Evolutionary conservation across 2,329 filamentous ascomycete genomes (phyloP).

Genomic region (Phoma sp.): DNA sequence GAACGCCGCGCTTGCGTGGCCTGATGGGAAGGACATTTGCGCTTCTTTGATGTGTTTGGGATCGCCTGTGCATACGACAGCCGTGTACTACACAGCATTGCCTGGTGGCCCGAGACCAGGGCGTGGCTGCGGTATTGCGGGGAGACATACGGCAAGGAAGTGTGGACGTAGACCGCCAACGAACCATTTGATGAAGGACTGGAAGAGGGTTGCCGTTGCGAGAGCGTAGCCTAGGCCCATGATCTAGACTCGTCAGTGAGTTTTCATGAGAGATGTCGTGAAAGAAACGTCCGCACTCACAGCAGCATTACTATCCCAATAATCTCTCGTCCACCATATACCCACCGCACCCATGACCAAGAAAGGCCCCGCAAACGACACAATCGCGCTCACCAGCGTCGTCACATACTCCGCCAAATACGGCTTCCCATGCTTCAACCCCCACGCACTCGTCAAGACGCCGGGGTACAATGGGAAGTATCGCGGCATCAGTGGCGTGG

Average conservation of each 20-base stretch:
- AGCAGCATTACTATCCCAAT: constrained; percentile 65
- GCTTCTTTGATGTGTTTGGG: constrained; percentile 28
- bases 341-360: constrained; percentile 67
- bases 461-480: constrained; percentile 57
- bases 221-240: constrained; percentile 42
- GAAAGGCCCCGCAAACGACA: constrained; percentile 69
- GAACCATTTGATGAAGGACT: constrained; percentile 40
- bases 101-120: neutral
- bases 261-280: neutral
- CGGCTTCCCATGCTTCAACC: constrained; percentile 66
- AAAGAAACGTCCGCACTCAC: constrained; percentile 10
- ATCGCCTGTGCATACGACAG: constrained; percentile 24
- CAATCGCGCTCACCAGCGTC: constrained; percentile 68
- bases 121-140: constrained; percentile 6
- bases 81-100: constrained; percentile 19
- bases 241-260: constrained; percentile 21
- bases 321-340: constrained; percentile 58
- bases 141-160: constrained; percentile 38
- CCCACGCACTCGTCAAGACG: constrained; percentile 44
- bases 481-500: constrained; percentile 64
- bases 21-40: constrained; percentile 41
- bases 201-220: constrained; percentile 34
- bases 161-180: constrained; percentile 45
- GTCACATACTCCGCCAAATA: constrained; percentile 72
- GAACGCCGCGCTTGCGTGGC: constrained; percentile 40